phyloP scores from a whole-genome alignment of 2,329 filamentous ascomycete genomes.

The Atkinsonella hypoxylon region DNA sequence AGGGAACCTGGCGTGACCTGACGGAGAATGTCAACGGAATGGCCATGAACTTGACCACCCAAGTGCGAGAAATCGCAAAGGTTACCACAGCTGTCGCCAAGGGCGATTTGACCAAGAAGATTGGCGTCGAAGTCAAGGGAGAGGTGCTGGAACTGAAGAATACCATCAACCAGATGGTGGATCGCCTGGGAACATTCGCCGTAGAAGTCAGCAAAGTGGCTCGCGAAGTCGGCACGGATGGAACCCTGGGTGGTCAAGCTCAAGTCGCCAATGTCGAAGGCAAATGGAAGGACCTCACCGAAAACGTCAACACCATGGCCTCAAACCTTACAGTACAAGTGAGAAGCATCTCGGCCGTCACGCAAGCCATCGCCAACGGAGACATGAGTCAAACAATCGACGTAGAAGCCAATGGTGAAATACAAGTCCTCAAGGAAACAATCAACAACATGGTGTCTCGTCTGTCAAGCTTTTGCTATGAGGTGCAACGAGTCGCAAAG shows the following conservation, averaged over 20 bases:
- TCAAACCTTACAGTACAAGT: constrained; percentile 63
- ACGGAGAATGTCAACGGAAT: constrained; percentile 96
- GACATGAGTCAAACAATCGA: constrained; percentile 95
- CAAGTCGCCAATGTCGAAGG: constrained; percentile 90
- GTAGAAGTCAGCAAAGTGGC: constrained; percentile 94
- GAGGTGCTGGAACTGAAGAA: constrained; percentile 94
- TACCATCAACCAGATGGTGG: constrained; percentile 98
- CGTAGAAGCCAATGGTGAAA: constrained; percentile 89
- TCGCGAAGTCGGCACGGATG: constrained; percentile 91
- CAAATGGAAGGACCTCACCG: constrained; percentile 95
- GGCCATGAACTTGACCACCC: constrained; percentile 95
- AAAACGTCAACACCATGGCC: constrained; percentile 73
- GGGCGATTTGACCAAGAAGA: constrained; percentile 91
- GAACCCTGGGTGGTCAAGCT: constrained; percentile 85
- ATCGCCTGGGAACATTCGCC: constrained; percentile 89
- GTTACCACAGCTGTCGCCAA: constrained; percentile 92
- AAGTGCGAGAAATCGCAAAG: constrained; percentile 94
- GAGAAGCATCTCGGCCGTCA: constrained; percentile 85
- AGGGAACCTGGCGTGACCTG: constrained; percentile 93
- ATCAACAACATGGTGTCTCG: constrained; percentile 99
- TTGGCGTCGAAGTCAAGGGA: constrained; percentile 83
- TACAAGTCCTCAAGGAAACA: constrained; percentile 84
- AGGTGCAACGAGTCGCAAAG: constrained; percentile 88
- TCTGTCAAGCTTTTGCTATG: constrained; percentile 89
- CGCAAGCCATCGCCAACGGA: constrained; percentile 87